Evolutionary conservation across 371 early-diverging fungal genomes (phyloP), one percentile per base, ranked within the genome.

Genomic region (Funneliformis caledonium): DNA sequence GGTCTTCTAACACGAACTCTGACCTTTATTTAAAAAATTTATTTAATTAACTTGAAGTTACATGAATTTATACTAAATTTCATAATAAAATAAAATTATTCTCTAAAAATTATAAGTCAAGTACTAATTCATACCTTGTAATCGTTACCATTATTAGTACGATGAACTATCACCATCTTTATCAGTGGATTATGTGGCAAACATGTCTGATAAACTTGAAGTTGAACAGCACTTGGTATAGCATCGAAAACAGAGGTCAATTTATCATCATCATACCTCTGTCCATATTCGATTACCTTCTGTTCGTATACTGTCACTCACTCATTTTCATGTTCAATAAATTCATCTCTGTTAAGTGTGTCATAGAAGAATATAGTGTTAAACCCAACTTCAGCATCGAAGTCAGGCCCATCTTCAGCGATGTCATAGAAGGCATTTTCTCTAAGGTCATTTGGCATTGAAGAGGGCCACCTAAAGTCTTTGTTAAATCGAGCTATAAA

Each of bases 281-380:
- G 31, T n/a, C 76, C 76, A 76, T 76, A 76, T 10, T 76, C 62
- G 43, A 76, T n/a, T 61, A 62, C 22, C 43, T n/a, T 76, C 11
- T 76, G 76, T 7, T 76, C 61, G 61, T 76, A 9, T 61, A 76
- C 31, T n/a, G 76, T 76, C 22, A 76, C 76, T 62, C 76, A 76
- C 1, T 76, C 76, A 22, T 76, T 59, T 45, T 76, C 62, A 10
- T 43, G 62, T 76, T 45, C 76, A 6, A 43, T 19, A 76, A 76
- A 76, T 76, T 76, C 61, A 61, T 43, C 76, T 8, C 9, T 76
- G 37, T 76, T 62, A n/a, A 76, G 22, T 76, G 76, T 62, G 43
- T 76, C 43, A 22, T 76, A 76, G 26, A 61, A 76, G 45, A 76
- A 76, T 76, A 76, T 2, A 43, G 26, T 10, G 45, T 76, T 76